Percentiles rank a stretch among this genome's conserved stretches.
Evolutionary conservation across 441 rosid species (phyloP).

Genomic region (Macaranga tanarius): DNA sequence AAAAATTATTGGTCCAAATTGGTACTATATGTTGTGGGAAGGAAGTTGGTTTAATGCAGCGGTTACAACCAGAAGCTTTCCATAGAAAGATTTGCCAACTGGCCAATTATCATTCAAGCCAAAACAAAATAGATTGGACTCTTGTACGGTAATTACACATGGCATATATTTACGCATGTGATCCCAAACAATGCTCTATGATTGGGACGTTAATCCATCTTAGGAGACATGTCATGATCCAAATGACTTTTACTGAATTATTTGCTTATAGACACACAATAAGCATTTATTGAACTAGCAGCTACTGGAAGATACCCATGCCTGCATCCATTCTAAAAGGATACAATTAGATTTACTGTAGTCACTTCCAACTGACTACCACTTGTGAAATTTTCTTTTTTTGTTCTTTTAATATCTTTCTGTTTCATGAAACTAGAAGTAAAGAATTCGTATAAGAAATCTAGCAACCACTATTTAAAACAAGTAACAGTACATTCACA

Average conservation of each 20-base stretch:
- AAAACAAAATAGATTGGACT: neutral
- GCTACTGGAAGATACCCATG: neutral
- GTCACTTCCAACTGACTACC: neutral
- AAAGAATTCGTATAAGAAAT: neutral
- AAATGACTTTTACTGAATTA: neutral
- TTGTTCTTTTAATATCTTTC: neutral
- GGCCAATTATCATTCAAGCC: neutral
- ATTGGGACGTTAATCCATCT: neutral
- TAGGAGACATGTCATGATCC: neutral
- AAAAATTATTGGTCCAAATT: neutral
- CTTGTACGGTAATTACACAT: neutral
- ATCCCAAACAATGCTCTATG: neutral
- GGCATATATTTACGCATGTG: neutral
- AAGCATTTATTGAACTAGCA: neutral
- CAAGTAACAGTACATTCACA: neutral
- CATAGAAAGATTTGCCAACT: neutral
- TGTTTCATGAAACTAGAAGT: neutral
- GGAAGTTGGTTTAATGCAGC: neutral
- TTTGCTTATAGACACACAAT: neutral
- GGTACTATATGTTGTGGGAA: neutral
- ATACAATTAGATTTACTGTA: neutral
- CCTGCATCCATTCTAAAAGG: constrained; percentile 1
- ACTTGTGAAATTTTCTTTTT: neutral
- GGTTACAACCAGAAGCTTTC: constrained; percentile 6
- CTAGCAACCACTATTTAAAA: neutral